Evolutionary conservation across 2,329 filamentous ascomycete genomes (phyloP).

Genomic region (Lachnellula subtilissima): DNA sequence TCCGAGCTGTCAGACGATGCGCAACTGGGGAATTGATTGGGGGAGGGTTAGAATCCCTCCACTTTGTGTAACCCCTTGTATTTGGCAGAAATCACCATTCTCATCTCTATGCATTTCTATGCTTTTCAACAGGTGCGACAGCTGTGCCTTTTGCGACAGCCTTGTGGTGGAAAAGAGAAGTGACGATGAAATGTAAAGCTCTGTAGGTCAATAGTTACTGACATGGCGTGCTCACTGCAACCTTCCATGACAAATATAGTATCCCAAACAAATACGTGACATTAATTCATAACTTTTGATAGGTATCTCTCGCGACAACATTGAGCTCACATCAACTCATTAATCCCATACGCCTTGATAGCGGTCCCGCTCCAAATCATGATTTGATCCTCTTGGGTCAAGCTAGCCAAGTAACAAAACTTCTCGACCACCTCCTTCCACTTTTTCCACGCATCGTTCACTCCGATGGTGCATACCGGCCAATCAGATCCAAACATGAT

Average conservation of each 20-base stretch:
- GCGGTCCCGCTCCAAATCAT: constrained; percentile 72
- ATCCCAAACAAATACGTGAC: neutral
- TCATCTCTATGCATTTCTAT: no score
- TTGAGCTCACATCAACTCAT: constrained; percentile 24
- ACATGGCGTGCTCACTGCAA: neutral
- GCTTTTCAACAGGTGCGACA: no score
- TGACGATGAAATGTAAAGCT: no score
- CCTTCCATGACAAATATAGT: neutral
- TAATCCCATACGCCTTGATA: constrained; percentile 61
- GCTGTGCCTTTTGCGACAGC: no score
- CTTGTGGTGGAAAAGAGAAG: no score
- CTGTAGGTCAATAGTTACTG: no score
- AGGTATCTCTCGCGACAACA: constrained; percentile 2
- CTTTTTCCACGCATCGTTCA: constrained; percentile 59
- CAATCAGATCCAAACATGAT: constrained; percentile 93
- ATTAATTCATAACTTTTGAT: constrained; percentile 3
- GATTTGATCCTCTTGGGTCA: constrained; percentile 56
- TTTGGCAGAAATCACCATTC: neutral
- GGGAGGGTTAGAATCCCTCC: neutral
- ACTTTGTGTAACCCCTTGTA: neutral
- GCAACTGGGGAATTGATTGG: neutral
- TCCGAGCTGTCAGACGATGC: no score
- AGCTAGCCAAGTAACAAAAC: constrained; percentile 58
- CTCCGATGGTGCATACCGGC: constrained; percentile 77
- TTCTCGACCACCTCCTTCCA: constrained; percentile 70